Evolutionary conservation across 352 stramenopile species (phyloP).

Genomic region (Globisporangium mamillatum): DNA sequence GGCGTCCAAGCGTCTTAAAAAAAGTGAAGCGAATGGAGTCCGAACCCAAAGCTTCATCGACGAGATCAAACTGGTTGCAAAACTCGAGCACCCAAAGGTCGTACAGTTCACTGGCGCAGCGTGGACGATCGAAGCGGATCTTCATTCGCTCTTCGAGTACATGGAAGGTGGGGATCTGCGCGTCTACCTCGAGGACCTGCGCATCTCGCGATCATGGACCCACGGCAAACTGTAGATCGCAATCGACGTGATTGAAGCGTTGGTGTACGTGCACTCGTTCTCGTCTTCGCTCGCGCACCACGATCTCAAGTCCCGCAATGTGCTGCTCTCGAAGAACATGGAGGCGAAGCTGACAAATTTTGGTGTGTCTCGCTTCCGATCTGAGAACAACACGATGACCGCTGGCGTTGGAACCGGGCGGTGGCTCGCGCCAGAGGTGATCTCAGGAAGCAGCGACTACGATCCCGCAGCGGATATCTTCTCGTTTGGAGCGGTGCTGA

Average conservation of each 20-base stretch:
- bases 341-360: constrained; percentile 64
- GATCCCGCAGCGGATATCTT: constrained; percentile 53
- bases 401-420: constrained; percentile 37
- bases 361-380: constrained; percentile 41
- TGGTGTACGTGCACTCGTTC: constrained; percentile 16
- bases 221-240: constrained; percentile 11
- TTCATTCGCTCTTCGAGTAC: constrained; percentile 64
- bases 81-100: constrained; percentile 29
- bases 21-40: not conserved
- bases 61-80: constrained; percentile 26
- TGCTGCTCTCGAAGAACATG: too few species aligned
- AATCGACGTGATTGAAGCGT: constrained; percentile 24
- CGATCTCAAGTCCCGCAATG: constrained; percentile 29
- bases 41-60: not conserved
- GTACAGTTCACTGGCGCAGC: constrained; percentile 45
- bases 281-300: constrained; percentile 16
- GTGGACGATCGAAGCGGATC: constrained; percentile 47
- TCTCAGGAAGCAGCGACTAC: constrained; percentile 42
- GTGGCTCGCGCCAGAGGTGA: constrained; percentile 61
- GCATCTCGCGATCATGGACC: not conserved
- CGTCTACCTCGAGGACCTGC: constrained; percentile 24
- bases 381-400: constrained; percentile 49
- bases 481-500: constrained; percentile 53
- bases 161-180: constrained; percentile 54
- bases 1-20: not conserved